Percentiles rank a stretch among this genome's conserved stretches.
phyloP scores from a whole-genome alignment of 805 yeast genomes.

The Metschnikowia anglica region DNA sequence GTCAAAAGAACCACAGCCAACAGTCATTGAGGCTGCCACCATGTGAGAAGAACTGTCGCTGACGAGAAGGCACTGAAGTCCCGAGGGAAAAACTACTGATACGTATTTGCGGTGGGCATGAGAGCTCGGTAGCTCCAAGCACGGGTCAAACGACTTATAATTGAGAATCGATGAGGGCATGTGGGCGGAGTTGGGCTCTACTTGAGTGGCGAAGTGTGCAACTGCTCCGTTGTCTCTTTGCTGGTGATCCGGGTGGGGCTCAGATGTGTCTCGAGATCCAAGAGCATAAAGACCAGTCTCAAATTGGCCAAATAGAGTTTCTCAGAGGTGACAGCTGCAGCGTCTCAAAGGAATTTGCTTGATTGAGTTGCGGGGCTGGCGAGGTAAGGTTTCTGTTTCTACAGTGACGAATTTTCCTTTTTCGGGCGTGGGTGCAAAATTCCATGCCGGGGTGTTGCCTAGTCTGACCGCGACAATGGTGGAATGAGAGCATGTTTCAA shows the following conservation, averaged over 20 bases:
- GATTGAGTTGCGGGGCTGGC: conserved; percentile 5
- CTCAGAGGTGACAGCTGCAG: too few species aligned
- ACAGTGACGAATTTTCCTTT: not conserved
- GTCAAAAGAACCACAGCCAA: conserved; percentile 75
- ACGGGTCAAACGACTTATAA: conserved; percentile 8
- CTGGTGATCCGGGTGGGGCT: too few species aligned
- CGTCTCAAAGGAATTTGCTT: not conserved
- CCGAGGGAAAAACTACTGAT: conserved; percentile 59
- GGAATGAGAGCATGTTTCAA: not conserved
- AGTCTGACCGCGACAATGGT: conserved; percentile 12
- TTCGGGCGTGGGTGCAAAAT: conserved; percentile 13
- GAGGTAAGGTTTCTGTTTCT: not conserved
- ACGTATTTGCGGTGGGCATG: conserved; percentile 42
- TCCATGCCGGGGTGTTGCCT: conserved; percentile 3
- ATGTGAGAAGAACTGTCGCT: conserved; percentile 69
- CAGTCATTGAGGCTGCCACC: conserved; percentile 71
- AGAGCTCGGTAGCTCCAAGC: conserved; percentile 31
- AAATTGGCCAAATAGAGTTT: too few species aligned
- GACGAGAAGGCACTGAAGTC: conserved; percentile 63
- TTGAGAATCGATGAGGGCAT: conserved; percentile 8
- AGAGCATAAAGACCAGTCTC: too few species aligned
- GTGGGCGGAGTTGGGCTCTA: not conserved
- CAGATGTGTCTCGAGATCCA: too few species aligned
- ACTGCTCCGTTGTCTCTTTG: too few species aligned
- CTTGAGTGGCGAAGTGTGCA: not conserved